Base-by-base conservation (phyloP, 2,329 filamentous ascomycete species). In the Huntiella moniliformis region DNA sequence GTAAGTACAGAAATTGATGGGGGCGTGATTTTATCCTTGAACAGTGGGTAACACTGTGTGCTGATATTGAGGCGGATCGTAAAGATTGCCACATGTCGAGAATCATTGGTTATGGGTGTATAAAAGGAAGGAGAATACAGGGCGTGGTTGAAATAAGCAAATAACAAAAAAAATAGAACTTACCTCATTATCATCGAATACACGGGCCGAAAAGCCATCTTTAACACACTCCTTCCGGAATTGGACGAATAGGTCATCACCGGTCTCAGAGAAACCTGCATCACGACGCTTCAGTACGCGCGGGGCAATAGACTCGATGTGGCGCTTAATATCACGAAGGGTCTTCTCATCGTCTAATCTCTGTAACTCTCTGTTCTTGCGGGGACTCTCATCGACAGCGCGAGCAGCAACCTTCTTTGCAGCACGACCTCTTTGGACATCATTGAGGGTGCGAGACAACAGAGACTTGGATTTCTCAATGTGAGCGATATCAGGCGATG, bases 141-240 rank as follows among this genome's bases (percentile, higher is more conserved):
- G 22, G 22, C 22, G 22, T 28, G 22, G 22, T 28, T 7, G 22
- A 28, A 28, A 28, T 8, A 28, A 8, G 22, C 6, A 28, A 28
- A 28, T 8, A 28, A 28, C 22, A 6, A 28, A 8, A 28, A 28
- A 8, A 28, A 28, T 28, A 22, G 28, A 42, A 54, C 63, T 42
- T 59, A 77, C 74, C 65, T 75, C 72, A 60, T 79, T 68, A 50
- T 70, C 65, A 34, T 64, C 39, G 32, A 41, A 41, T 40, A 16
- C 22, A 22, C 72, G 65, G 38, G 61, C 62, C 2, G 72, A 69
- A 53, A 78, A 74, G 6, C 74, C 74, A 49, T 74, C 73, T 35
- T 61, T 63, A 41, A 73, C 65, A 17, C 79, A 62, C 52, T 76
- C 72, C n/a, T 63, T 56, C 50, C 68, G 66, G 55, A 79, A 77